These are phyloP conservation scores for Scheffersomyces ergatensis DNA, from an alignment of 805 yeast genomes.

Conservation along the genomic window DNA sequence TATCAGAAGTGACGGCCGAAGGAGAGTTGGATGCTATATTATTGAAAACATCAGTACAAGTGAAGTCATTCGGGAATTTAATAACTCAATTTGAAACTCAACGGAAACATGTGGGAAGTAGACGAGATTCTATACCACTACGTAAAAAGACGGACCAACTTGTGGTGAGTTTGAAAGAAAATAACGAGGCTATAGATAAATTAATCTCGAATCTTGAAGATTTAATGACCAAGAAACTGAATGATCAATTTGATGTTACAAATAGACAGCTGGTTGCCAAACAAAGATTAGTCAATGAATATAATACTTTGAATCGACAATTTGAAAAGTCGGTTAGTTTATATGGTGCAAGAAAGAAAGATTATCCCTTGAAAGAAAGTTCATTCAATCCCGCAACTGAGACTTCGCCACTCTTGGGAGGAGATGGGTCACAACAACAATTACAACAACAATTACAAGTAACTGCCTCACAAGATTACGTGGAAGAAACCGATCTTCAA, in stretches of 20 bases:
- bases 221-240: slow-evolving; percentile 19
- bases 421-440: slow-evolving; percentile 22
- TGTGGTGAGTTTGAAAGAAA: slow-evolving; percentile 25
- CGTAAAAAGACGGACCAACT: slow-evolving; percentile 34
- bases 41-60: slow-evolving; percentile 34
- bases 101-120: slow-evolving; percentile 50
- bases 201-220: slow-evolving; percentile 25
- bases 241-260: slow-evolving; percentile 25
- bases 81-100: slow-evolving; percentile 50
- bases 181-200: slow-evolving; percentile 30
- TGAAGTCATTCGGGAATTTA: slow-evolving; percentile 47
- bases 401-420: slow-evolving; percentile 37
- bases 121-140: slow-evolving; percentile 41
- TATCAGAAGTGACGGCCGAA: slow-evolving; percentile 42
- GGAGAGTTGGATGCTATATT: slow-evolving; percentile 34
- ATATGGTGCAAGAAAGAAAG: slow-evolving; percentile 48
- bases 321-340: slow-evolving; percentile 41
- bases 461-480: slow-evolving; percentile 33
- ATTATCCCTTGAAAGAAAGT: slow-evolving; percentile 13
- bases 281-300: slow-evolving; percentile 57
- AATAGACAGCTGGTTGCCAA: slow-evolving; percentile 43
- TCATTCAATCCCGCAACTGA: slow-evolving; percentile 16
- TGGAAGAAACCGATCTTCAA: slow-evolving; percentile 52
- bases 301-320: slow-evolving; percentile 45
- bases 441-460: slow-evolving; percentile 27